phyloP scores from a whole-genome alignment of 129 eudicot species.

The Tagetes patula region DNA sequence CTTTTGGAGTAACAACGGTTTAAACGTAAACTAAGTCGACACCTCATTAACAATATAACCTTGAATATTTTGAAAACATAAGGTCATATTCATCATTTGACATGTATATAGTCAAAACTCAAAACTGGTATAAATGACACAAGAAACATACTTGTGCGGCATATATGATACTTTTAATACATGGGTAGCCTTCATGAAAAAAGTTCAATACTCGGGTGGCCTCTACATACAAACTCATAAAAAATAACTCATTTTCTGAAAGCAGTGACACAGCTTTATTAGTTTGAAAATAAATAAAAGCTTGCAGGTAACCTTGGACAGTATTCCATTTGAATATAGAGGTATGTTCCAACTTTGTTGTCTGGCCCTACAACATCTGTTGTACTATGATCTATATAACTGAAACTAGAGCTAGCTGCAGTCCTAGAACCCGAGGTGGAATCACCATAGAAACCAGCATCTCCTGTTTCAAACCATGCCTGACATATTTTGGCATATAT shows the following conservation, averaged over 20 bases:
- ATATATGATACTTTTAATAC: background rate
- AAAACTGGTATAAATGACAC: background rate
- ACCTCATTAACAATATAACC: background rate
- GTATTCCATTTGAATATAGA: conserved; percentile 97
- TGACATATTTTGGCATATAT: conserved; percentile 37
- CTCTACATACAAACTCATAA: background rate
- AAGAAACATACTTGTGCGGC: background rate
- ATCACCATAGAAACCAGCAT: conserved; percentile 46
- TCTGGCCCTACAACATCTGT: conserved; percentile 52
- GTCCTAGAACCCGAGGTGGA: conserved; percentile 59
- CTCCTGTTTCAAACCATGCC: conserved; percentile 99
- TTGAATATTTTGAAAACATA: background rate
- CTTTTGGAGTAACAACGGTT: background rate
- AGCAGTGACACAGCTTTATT: background rate
- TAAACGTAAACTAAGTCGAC: background rate
- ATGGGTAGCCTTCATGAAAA: background rate
- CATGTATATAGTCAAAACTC: background rate
- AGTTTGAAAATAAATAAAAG: background rate
- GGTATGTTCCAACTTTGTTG: conserved; percentile 67
- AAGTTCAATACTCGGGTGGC: background rate
- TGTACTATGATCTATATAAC: conserved; percentile 48
- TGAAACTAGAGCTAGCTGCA: conserved; percentile 64
- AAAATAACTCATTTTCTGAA: background rate
- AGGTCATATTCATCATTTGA: background rate
- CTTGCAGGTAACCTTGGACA: conserved; percentile 73